Conservation (phyloP, 1,139 yeast species). For the Blastobotrys serpentis region DNA sequence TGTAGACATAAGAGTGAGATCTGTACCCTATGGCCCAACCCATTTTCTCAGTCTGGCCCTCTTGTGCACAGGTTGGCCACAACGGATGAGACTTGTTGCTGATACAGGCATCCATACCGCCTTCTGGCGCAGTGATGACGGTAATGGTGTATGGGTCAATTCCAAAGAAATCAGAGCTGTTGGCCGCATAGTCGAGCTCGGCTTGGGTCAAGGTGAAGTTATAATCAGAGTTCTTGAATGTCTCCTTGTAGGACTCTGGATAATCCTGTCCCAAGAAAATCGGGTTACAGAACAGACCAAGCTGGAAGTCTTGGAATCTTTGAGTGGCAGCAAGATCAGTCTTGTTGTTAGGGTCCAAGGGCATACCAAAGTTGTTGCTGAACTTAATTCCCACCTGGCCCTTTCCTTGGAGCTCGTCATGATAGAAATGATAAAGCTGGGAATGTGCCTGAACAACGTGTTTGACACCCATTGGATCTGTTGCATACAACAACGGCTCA, state of each 20-base stretch:
- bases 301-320: slow-evolving; percentile 23
- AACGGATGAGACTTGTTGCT: slow-evolving; percentile 16
- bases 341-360: slow-evolving; percentile 31
- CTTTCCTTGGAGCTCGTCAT: slow-evolving; percentile 32
- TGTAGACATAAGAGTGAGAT: slow-evolving; percentile 11
- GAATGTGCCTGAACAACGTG: slow-evolving; percentile 8
- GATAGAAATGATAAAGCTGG: slow-evolving; percentile 19
- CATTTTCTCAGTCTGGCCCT: slow-evolving; percentile 21
- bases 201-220: slow-evolving; percentile 11
- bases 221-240: neutral
- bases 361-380: slow-evolving; percentile 30
- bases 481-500: slow-evolving; percentile 32
- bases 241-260: slow-evolving; percentile 25
- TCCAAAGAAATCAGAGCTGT: slow-evolving; percentile 13
- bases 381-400: slow-evolving; percentile 18
- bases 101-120: slow-evolving; percentile 23
- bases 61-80: slow-evolving; percentile 23
- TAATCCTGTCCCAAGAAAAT: slow-evolving; percentile 36
- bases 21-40: slow-evolving; percentile 37
- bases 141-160: slow-evolving; percentile 13
- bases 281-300: slow-evolving; percentile 28
- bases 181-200: slow-evolving; percentile 4
- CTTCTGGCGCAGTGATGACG: slow-evolving; percentile 26
- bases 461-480: slow-evolving; percentile 11
- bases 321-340: slow-evolving; percentile 22